Conservation (phyloP, 768 basidiomycete genomes). For the Boletus eberwhitei region DNA sequence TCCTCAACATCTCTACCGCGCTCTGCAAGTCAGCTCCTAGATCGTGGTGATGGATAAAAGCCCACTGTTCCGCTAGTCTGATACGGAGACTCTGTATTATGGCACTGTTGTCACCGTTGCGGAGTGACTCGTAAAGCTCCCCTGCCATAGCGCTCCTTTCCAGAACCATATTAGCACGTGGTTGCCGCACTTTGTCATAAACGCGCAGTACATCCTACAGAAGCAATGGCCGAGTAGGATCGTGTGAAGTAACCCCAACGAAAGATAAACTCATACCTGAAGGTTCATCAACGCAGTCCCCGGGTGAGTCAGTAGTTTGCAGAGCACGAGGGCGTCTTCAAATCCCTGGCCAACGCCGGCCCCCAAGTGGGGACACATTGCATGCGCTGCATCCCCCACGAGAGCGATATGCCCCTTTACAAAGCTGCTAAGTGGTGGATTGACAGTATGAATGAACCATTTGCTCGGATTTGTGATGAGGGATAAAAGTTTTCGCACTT, state of each 20-base stretch:
- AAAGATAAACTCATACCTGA: slow-evolving; percentile 30
- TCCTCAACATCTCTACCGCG: slow-evolving; percentile 26
- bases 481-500: slow-evolving; percentile 39
- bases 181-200: slow-evolving; percentile 44
- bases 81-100: slow-evolving; percentile 30
- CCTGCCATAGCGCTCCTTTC: slow-evolving; percentile 41
- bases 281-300: slow-evolving; percentile 39
- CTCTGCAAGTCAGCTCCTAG: slow-evolving; percentile 37
- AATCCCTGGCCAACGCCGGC: slow-evolving; percentile 59
- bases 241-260: neutral
- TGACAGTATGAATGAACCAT: slow-evolving; percentile 51
- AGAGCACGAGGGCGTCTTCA: slow-evolving; percentile 51
- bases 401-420: slow-evolving; percentile 46
- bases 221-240: neutral
- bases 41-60: slow-evolving; percentile 50
- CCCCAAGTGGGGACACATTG: slow-evolving; percentile 57
- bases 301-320: slow-evolving; percentile 43
- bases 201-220: slow-evolving; percentile 43
- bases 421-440: slow-evolving; percentile 44
- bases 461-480: slow-evolving; percentile 44
- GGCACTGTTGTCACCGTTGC: slow-evolving; percentile 32
- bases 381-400: slow-evolving; percentile 58
- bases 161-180: slow-evolving; percentile 50
- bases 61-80: slow-evolving; percentile 41
- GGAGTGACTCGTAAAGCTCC: slow-evolving; percentile 34